Evolutionary conservation across 2,329 filamentous ascomycete genomes (phyloP), one percentile per base, ranked within the genome.

Genomic region (Proliferodiscus dingleyae): DNA sequence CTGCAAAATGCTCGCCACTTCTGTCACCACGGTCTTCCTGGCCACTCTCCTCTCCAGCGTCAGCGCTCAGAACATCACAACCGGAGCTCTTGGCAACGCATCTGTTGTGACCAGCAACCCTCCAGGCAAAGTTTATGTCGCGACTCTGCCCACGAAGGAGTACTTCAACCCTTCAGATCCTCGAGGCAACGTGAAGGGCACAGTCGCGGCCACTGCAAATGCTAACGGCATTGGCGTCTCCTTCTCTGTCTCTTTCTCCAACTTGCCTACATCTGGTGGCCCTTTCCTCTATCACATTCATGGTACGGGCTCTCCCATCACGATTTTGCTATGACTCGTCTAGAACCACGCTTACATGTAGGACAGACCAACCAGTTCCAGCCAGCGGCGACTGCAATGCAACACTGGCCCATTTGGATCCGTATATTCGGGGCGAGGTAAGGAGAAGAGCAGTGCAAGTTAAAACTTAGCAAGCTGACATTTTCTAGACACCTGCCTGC

Each of bases 211-310:
- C 32, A 65, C 64, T 29, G 66, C 72, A 32, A 66, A 66, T 32
- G 62, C 69, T 1, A 67, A 73, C 44, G 77, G 77, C 41, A 66
- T 71, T 19, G 81, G 81, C 34, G 73, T 83, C 42, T 63, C 69
- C 43, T 77, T 80, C 61, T 65, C 68, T 43, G 71, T 81, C 53
- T 64, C 69, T 24, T 75, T 85, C 58, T 72, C 69, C 44, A 80
- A 81, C 57, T 67, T 85, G 7, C 80, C 81, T 43, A 67, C 70
- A 9, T 66, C 69, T 46, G 72, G 72, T 34, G 78, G 78, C 2
- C 78, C 80, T 10, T 83, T 83, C 68, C 59, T 71, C 48, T 90
- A 89, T 69, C 86, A 90, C 63, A 70, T 91, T 54, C 87, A 91
- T 66, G n/a, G n/a, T n/a, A n/a, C n/a, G n/a, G n/a, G n/a, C n/a